phyloP scores from a whole-genome alignment of 75 land plant genomes.

The Picea glauca region DNA sequence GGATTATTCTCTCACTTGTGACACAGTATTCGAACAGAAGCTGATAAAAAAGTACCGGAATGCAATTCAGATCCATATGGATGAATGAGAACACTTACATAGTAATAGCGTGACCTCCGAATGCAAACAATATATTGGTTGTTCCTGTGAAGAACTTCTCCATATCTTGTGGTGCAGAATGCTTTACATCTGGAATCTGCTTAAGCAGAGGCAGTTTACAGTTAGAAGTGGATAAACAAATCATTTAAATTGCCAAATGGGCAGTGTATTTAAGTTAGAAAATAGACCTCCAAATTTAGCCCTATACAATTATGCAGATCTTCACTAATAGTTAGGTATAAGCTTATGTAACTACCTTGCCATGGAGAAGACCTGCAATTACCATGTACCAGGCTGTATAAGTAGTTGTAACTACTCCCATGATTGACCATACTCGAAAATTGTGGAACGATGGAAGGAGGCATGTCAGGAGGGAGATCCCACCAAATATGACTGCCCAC shows the following conservation, averaged over 20 bases:
- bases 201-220: background rate
- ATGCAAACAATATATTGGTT: conserved; percentile 33
- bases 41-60: background rate
- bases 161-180: conserved; percentile 20
- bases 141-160: conserved; percentile 32
- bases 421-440: conserved; percentile 30
- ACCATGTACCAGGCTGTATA: conserved; percentile 40
- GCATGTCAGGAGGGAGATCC: conserved; percentile 16
- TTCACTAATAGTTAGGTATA: background rate
- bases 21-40: too few species aligned
- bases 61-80: background rate
- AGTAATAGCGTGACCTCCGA: conserved; percentile 42
- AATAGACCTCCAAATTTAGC: too few species aligned
- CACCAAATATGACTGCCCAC: conserved; percentile 31
- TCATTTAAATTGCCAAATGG: background rate
- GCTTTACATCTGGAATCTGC: conserved; percentile 23
- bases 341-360: conserved; percentile 18
- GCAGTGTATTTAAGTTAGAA: background rate
- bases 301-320: background rate
- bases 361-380: conserved; percentile 26
- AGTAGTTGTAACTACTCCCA: conserved; percentile 31
- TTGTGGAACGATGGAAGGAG: conserved; percentile 33
- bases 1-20: too few species aligned
- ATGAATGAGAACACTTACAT: conserved; percentile 13
- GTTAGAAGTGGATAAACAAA: background rate